Percentiles rank a stretch among this genome's conserved stretches.
These are phyloP conservation scores for Pichia cabralensis DNA, from an alignment of 805 yeast species.

Conservation along the genomic window DNA sequence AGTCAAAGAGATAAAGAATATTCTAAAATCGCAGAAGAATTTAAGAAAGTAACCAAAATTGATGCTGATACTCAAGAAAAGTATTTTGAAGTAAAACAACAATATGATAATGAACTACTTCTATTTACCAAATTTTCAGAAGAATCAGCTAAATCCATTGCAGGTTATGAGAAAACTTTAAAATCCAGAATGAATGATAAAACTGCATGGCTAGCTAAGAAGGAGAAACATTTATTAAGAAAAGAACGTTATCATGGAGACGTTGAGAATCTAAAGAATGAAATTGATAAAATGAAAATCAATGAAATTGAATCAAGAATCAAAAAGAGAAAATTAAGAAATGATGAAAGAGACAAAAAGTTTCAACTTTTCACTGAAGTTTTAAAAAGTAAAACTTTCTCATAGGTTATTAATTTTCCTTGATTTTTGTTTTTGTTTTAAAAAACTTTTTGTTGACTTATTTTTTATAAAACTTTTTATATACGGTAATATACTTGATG, in stretches of 20 bases:
- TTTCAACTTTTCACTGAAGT: slow-evolving; percentile 15
- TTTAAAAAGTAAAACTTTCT: no score
- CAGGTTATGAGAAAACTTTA: slow-evolving; percentile 15
- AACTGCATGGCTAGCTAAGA: slow-evolving; percentile 22
- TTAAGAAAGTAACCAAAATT: slow-evolving; percentile 26
- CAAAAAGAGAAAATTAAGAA: slow-evolving; percentile 16
- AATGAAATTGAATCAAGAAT: slow-evolving; percentile 16
- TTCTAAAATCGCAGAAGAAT: slow-evolving; percentile 26
- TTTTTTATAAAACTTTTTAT: no score
- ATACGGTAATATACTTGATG: no score
- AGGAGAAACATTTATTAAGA: slow-evolving; percentile 25
- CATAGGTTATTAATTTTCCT: no score
- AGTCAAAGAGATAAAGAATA: slow-evolving; percentile 30
- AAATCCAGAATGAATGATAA: slow-evolving; percentile 22
- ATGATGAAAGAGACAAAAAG: slow-evolving; percentile 18
- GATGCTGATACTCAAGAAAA: slow-evolving; percentile 31
- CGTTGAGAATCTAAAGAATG: slow-evolving; percentile 15
- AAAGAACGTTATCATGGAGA: slow-evolving; percentile 22
- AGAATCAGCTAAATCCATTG: slow-evolving; percentile 19
- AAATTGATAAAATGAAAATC: slow-evolving; percentile 19
- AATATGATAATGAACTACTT: slow-evolving; percentile 28
- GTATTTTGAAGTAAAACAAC: slow-evolving; percentile 28
- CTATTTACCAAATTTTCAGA: slow-evolving; percentile 23
- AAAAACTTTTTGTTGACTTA: no score
- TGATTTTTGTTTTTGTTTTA: no score